phyloP scores from a whole-genome alignment of 371 early-diverging fungal species.

The Mucor plumbeus region DNA sequence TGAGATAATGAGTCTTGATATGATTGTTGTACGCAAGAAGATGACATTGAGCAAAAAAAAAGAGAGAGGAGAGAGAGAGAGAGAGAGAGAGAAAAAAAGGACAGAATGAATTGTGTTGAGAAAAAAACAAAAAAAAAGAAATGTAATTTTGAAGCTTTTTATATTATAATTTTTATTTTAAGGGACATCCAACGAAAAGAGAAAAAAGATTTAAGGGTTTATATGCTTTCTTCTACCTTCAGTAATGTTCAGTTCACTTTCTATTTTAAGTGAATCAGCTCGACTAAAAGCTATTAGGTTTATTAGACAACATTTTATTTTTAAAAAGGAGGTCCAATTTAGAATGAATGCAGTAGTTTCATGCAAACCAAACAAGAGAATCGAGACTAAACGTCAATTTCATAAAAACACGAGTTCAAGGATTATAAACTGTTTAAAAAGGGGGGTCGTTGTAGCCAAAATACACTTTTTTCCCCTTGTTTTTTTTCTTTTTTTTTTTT shows the following conservation, averaged over 20 bases:
- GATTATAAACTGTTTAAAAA: neutral
- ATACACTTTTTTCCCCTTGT: conserved; percentile 4
- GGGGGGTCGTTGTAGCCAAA: conserved; percentile 3
- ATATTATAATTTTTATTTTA: conserved; percentile 3
- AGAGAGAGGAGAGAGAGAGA: neutral
- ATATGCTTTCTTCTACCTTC: neutral
- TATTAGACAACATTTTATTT: conserved; percentile 14
- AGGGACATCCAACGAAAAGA: conserved; percentile 13
- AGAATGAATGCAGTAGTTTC: conserved; percentile 22
- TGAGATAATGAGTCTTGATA: conserved; percentile 21
- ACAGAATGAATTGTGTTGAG: neutral
- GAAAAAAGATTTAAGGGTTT: conserved; percentile 18
- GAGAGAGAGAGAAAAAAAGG: neutral
- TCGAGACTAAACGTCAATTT: conserved; percentile 30
- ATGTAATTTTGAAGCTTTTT: conserved; percentile 3
- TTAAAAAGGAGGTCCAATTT: conserved; percentile 28
- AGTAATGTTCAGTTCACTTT: neutral
- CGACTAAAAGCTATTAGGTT: neutral
- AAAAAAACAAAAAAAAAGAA: conserved; percentile 11
- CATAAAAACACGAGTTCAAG: conserved; percentile 24
- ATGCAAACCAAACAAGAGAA: conserved; percentile 20
- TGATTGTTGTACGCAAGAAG: conserved; percentile 30
- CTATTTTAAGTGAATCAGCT: conserved; percentile 23
- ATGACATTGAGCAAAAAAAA: conserved; percentile 22
- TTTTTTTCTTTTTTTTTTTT: neutral